phyloP scores from a whole-genome alignment of 208 protist genomes.

The Acanthamoeba royreba region DNA sequence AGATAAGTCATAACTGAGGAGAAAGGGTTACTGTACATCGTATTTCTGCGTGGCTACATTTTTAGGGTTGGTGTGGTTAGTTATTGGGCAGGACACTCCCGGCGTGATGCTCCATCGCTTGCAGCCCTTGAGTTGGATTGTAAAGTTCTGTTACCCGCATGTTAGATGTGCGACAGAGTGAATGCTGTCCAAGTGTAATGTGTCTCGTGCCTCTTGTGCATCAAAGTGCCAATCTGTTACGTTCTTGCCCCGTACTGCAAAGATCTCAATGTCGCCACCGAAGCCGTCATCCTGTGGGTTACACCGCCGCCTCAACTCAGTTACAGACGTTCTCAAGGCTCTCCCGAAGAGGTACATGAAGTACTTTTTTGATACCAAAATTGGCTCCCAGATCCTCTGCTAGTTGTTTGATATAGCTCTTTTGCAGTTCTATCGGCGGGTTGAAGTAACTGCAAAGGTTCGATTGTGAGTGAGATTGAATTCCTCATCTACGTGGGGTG shows the following conservation, averaged over 20 bases:
- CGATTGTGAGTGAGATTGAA: too few relatives aligned
- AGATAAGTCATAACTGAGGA: too few relatives aligned
- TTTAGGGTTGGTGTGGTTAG: constrained; percentile 31
- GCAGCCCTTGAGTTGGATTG: background rate
- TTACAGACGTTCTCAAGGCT: too few relatives aligned
- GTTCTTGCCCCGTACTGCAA: constrained; percentile 10
- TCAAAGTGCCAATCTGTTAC: constrained; percentile 36
- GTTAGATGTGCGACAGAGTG: too few relatives aligned
- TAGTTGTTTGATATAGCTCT: constrained; percentile 24
- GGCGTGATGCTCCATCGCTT: constrained; percentile 5
- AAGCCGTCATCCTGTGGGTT: constrained; percentile 23
- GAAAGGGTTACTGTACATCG: too few relatives aligned
- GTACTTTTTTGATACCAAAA: constrained; percentile 1
- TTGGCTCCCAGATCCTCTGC: constrained; percentile 20
- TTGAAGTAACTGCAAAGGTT: background rate
- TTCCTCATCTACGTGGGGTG: background rate
- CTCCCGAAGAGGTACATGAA: too few relatives aligned
- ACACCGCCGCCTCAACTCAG: too few relatives aligned
- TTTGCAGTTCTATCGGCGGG: background rate
- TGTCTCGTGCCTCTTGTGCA: background rate
- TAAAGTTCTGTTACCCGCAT: too few relatives aligned
- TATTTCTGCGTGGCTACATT: background rate
- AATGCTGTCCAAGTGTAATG: too few relatives aligned
- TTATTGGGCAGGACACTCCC: background rate
- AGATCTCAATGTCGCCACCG: constrained; percentile 28